Base-by-base conservation (phyloP, 208 protist species). In the Spongospora subterranea region DNA sequence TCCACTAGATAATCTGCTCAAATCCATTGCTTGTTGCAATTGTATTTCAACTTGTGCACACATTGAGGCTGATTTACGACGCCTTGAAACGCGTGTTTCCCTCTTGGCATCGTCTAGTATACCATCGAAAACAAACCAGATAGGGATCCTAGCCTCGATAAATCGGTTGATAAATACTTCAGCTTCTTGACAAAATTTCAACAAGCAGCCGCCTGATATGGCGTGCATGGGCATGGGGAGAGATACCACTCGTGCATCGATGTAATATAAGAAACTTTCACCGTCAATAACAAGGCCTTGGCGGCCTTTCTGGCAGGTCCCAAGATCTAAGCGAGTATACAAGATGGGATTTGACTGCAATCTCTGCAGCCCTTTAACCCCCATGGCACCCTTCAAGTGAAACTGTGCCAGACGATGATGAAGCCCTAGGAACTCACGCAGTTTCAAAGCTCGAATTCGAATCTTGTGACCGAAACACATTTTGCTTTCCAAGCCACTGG, bases 241-340 rank as follows among this genome's bases (percentile, higher is more conserved):
- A 6, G 6, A n/a, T 20, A 6, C 17, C 35, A 82, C 17, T n/a
- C 71, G 71, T 20, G 35, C 6, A 6, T 82, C 35, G 17, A 82
- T 20, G n/a, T 82, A 82, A n/a, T 82, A 82, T n/a, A 82, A n/a
- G 13, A 82, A n/a, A 43, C 71, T 82, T 6, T 35, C 71, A 43
- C 17, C 71, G n/a, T 82, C 71, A n/a, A 82, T 39, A 43, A 82
- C 40, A 6, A 82, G 35, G 13, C 71, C 71, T 6, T n/a, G 71
- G 11, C 71, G 6, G 6, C 71, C 71, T 20, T 82, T 6, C 13
- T 6, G 6, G n/a, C 35, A 6, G 17, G 71, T 29, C 13, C 50
- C 50, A 24, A 60, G 50, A 24, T 60, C 50, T 60, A 60, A 60
- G n/a, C n/a, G n/a, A n/a, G n/a, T n/a, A n/a, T n/a, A n/a, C n/a